phyloP scores from a whole-genome alignment of 257 asterid species.

The Cynanchum wilfordii region DNA sequence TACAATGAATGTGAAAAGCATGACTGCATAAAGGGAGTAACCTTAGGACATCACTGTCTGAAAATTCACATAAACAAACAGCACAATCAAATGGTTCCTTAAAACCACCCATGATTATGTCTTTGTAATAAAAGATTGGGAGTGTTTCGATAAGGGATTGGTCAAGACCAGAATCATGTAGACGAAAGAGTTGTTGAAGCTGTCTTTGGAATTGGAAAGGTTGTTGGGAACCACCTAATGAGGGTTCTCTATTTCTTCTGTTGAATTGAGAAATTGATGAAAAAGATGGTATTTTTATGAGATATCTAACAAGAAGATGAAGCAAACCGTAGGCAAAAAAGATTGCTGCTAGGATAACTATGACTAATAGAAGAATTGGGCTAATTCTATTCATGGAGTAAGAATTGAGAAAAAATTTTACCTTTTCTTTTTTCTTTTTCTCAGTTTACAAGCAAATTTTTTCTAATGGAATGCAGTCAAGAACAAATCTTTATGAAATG shows the following conservation, averaged over 20 bases:
- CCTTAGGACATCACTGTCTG: constrained; percentile 58
- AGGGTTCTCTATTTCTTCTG: constrained; percentile 34
- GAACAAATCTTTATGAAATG: background rate
- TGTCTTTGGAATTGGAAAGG: constrained; percentile 53
- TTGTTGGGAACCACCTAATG: constrained; percentile 28
- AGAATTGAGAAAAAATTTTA: background rate
- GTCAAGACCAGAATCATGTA: constrained; percentile 81
- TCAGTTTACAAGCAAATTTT: background rate
- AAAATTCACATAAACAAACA: constrained; percentile 74
- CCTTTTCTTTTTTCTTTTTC: background rate
- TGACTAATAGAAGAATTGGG: constrained; percentile 36
- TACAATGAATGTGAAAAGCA: constrained; percentile 78
- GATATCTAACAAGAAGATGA: constrained; percentile 39
- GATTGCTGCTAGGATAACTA: constrained; percentile 45
- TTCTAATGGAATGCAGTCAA: background rate
- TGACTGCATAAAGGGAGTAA: constrained; percentile 79
- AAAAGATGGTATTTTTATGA: constrained; percentile 37
- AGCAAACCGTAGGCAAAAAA: constrained; percentile 51
- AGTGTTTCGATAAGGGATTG: constrained; percentile 79
- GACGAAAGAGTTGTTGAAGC: constrained; percentile 69
- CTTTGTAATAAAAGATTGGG: constrained; percentile 65
- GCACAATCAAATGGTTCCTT: constrained; percentile 89
- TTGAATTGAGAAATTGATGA: constrained; percentile 50
- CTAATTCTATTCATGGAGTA: constrained; percentile 45
- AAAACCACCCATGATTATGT: constrained; percentile 56